These are phyloP conservation scores for Plasmodiophora brassicae DNA, from an alignment of 208 protist genomes.

Conservation along the genomic window DNA sequence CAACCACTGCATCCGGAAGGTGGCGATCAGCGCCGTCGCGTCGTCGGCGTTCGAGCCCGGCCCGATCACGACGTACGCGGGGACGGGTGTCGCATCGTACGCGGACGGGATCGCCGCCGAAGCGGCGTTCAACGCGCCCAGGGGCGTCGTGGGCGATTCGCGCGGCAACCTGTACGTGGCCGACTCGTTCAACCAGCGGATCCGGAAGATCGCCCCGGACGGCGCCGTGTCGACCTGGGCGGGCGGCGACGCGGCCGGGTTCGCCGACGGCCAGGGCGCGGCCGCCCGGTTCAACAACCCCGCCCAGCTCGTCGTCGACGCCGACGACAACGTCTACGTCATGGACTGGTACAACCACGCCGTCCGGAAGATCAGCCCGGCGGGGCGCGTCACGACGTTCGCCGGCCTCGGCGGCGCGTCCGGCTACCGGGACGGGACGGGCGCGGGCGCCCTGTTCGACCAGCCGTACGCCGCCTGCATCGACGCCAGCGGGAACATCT, in stretches of 20 bases:
- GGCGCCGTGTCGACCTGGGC: neutral
- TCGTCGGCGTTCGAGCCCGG: too few species aligned
- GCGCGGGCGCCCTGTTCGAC: slow-evolving; percentile 13
- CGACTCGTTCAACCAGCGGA: slow-evolving; percentile 32
- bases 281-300: slow-evolving; percentile 32
- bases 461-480: neutral
- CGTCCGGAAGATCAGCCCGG: neutral
- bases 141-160: neutral
- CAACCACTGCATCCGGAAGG: too few species aligned
- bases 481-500: slow-evolving; percentile 3
- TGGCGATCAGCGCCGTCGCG: too few species aligned
- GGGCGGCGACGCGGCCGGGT: neutral
- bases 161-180: slow-evolving; percentile 31
- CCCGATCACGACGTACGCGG: too few species aligned
- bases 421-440: too few species aligned
- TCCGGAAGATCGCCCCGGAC: slow-evolving; percentile 1
- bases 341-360: slow-evolving; percentile 26
- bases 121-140: too few species aligned
- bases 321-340: slow-evolving; percentile 20
- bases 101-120: too few species aligned
- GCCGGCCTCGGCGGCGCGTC: too few species aligned
- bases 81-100: too few species aligned
- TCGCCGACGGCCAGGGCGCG: slow-evolving; percentile 12
- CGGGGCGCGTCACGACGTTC: slow-evolving; percentile 27
- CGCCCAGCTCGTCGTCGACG: neutral